Evolutionary conservation across 352 stramenopile species (phyloP), one percentile per base, ranked within the genome.

Genomic region (Phytophthora melonis): DNA sequence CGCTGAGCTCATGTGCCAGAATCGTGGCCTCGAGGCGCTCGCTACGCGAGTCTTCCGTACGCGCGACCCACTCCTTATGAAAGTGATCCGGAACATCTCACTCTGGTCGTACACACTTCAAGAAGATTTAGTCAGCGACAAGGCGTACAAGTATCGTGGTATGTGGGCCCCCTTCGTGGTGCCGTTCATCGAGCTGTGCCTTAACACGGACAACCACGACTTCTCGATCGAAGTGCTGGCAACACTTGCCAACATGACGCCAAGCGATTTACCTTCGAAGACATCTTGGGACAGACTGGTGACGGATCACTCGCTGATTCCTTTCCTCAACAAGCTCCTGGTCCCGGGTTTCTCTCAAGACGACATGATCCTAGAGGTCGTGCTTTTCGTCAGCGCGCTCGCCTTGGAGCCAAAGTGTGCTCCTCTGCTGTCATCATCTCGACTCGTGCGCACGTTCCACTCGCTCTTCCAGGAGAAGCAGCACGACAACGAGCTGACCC

Each of bases 211-310:
- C 64, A 98, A 94, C 65, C 92, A 98, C 71, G 96, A 98, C 66
- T 89, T 98, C 16, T 83, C 97, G 3, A 89, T 99, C 19, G 97
- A 99, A 77, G 91, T 97, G 8, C 52, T 99, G 6, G 96, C 95
- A 21, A 98, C 91, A 10, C 74, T 99, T 23, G 90, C 84, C 16
- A 98, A 99, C 65, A 72, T 99, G 58, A 99, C 97, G 16, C 82
- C 84, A 0, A 87, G 84, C 55, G 97, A 99, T 77, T 66, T 99
- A 36, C 90, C 95, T 0, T 65, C 77, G 9, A 97, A 97, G 68
- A 81, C 85, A 19, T 92, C 91, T 21, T 99, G 96, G 94, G 89
- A 94, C 49, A 89, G 93, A 60, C 74, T 99, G 16, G 68, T 99
- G 18, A 77, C 79, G 19, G 94, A 99, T 49, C 79, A 97, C 65